These are phyloP conservation scores for Oxytropis ochrocephala DNA, from an alignment of 306 rosid genomes.

Conservation along the genomic window DNA sequence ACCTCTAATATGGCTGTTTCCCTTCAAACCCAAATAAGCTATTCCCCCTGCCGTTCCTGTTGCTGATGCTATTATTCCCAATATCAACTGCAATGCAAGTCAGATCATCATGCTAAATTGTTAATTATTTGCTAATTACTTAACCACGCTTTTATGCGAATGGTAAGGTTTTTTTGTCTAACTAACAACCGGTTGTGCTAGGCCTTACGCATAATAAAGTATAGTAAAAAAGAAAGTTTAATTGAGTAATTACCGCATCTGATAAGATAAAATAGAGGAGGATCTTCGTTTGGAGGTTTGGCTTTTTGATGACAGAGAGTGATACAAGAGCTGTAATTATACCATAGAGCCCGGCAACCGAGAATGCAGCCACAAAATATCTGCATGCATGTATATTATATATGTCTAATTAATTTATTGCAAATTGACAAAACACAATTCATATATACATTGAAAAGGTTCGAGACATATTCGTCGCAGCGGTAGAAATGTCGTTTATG, in stretches of 20 bases:
- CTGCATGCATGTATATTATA: conserved; percentile 30
- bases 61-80: conserved; percentile 76
- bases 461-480: too few species aligned
- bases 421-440: not conserved
- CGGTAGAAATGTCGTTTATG: too few species aligned
- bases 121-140: too few species aligned
- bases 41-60: conserved; percentile 67
- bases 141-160: too few species aligned
- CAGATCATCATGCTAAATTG: too few species aligned
- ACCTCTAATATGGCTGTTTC: conserved; percentile 39
- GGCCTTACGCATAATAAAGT: too few species aligned
- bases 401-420: not conserved
- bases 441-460: not conserved
- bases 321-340: conserved; percentile 55
- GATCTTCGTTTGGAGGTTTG: conserved; percentile 35
- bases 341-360: conserved; percentile 62
- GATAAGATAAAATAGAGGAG: conserved; percentile 46
- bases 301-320: conserved; percentile 40
- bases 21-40: conserved; percentile 71
- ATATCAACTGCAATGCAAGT: conserved; percentile 48
- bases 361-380: conserved; percentile 76
- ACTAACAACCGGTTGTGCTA: too few species aligned
- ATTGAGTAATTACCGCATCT: conserved; percentile 51
- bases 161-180: too few species aligned
- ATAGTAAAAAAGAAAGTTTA: not conserved